Evolutionary conservation across 2,329 filamentous ascomycete species (phyloP), one percentile per base, ranked within the genome.

Genomic region (Fusarium algeriense): DNA sequence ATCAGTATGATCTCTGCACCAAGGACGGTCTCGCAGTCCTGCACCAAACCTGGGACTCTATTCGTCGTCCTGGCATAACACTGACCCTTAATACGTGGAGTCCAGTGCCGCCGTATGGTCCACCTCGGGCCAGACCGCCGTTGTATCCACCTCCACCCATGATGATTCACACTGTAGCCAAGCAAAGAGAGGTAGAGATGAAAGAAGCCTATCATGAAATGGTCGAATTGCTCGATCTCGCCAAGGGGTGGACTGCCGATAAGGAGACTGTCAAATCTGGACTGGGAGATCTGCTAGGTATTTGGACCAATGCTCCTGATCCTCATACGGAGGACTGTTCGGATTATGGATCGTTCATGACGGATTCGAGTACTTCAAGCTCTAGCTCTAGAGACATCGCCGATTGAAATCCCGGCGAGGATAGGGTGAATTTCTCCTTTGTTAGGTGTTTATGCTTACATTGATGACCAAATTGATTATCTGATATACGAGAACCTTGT

Each of bases 231-330:
- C 28, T 66, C 1, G 43, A 44, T 1, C 4, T 60, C 0, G 6
- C 53, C 2, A 13, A 8, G 4, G 26, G 6, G 0, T 46, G 54
- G 26, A 32, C 37, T 2, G 35, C 61, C 0, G 54, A 40, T 3
- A 14, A 46, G 4, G 53, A 50, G 20, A 46, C 30, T 0, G 10
- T 53, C 3, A 43, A 66, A 12, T 12, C 12, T 11, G 53, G 61
- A 7, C n/a, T 66, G 2, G 34, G 38, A 1, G 15, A 43, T 12
- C 40, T 66, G 12, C 6, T 66, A 4, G 28, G 14, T 7, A 10
- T 52, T 8, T 66, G 63, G 63, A 66, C 63, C 3, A 66, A 52
- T 20, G 61, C 61, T 6, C 3, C 60, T 15, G 63, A 66, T 28
- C 30, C 60, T 7, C 35, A 38, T 7, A 12, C 37, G 6, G 48